Evolutionary conservation across 495 filamentous ascomycete species (phyloP).

Genomic region (Penicillium taxi): DNA sequence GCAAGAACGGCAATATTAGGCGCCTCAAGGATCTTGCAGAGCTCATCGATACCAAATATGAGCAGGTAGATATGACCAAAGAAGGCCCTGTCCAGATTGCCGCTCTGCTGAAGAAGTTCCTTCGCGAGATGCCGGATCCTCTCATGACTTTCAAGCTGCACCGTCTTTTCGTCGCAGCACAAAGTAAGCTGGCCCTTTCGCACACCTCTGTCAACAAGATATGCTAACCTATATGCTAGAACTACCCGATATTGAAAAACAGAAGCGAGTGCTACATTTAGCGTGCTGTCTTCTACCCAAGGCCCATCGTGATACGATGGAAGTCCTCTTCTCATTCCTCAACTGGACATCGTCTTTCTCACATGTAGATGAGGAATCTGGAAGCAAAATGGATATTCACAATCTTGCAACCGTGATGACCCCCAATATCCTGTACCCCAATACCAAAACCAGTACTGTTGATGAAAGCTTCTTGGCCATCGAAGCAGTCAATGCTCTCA

Average conservation of each 20-base stretch:
- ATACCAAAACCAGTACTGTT: conserved; percentile 55
- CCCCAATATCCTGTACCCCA: conserved; percentile 85
- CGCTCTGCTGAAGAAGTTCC: conserved; percentile 89
- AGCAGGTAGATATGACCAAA: conserved; percentile 70
- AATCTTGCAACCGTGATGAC: conserved; percentile 98
- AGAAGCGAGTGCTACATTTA: conserved; percentile 78
- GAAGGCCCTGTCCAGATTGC: conserved; percentile 90
- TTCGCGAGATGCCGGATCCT: conserved; percentile 90
- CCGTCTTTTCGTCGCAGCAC: conserved; percentile 77
- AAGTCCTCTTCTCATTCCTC: conserved; percentile 92
- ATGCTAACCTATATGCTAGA: conserved; percentile 41
- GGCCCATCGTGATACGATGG: conserved; percentile 84
- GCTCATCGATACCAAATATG: conserved; percentile 75
- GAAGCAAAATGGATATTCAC: conserved; percentile 98
- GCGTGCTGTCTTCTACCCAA: conserved; percentile 93
- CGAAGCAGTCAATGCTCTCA: conserved; percentile 79
- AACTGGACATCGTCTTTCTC: conserved; percentile 98
- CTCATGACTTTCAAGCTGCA: conserved; percentile 93
- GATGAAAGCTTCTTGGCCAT: conserved; percentile 88
- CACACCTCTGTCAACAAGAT: not conserved
- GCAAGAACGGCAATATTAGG: conserved; percentile 97
- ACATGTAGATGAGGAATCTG: conserved; percentile 81
- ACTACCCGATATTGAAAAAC: conserved; percentile 75
- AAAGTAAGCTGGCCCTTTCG: conserved; percentile 50
- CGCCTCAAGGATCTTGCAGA: conserved; percentile 77